Percentiles rank a stretch among this genome's conserved stretches.
Evolutionary conservation across 1,284 basidiomycete genomes (phyloP).

Genomic region (Apiotrichum laibachii): DNA sequence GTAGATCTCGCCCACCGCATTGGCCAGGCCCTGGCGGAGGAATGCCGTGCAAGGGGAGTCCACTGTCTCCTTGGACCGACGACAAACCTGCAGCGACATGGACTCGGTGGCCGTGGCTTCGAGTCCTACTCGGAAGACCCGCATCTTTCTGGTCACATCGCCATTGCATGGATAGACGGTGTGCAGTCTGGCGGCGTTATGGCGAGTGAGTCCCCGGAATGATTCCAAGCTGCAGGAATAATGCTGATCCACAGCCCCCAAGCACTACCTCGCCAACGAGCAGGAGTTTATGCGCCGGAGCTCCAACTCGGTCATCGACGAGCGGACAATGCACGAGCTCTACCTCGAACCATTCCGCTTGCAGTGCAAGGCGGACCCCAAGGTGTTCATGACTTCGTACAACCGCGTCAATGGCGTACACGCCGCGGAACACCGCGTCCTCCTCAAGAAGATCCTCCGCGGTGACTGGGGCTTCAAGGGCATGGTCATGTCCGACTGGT

Average conservation of each 20-base stretch:
- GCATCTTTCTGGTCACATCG: conserved; percentile 64
- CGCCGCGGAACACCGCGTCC: conserved; percentile 62
- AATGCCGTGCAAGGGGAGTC: conserved; percentile 66
- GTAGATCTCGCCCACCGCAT: conserved; percentile 62
- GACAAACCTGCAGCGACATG: conserved; percentile 73
- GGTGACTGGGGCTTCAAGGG: conserved; percentile 50
- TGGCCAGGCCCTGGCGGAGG: conserved; percentile 62
- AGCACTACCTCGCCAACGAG: conserved; percentile 53
- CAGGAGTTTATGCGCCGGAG: conserved; percentile 52
- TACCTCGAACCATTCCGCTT: conserved; percentile 81
- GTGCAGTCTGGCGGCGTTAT: conserved; percentile 67
- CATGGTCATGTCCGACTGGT: conserved; percentile 64
- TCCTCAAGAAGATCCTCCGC: conserved; percentile 66
- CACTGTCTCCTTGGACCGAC: conserved; percentile 69
- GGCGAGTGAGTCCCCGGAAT: conserved; percentile 38
- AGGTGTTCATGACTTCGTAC: conserved; percentile 50
- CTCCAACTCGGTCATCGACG: conserved; percentile 55
- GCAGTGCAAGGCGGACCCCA: conserved; percentile 57
- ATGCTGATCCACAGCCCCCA: conserved; percentile 15
- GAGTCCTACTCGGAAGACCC: conserved; percentile 57
- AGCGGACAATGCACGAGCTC: conserved; percentile 72
- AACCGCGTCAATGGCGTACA: conserved; percentile 66
- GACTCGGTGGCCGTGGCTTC: conserved; percentile 65
- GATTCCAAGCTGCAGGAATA: not conserved
- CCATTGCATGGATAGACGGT: conserved; percentile 67